Conservation (phyloP, 2,329 filamentous ascomycete species). For the Botryotinia calthae region DNA sequence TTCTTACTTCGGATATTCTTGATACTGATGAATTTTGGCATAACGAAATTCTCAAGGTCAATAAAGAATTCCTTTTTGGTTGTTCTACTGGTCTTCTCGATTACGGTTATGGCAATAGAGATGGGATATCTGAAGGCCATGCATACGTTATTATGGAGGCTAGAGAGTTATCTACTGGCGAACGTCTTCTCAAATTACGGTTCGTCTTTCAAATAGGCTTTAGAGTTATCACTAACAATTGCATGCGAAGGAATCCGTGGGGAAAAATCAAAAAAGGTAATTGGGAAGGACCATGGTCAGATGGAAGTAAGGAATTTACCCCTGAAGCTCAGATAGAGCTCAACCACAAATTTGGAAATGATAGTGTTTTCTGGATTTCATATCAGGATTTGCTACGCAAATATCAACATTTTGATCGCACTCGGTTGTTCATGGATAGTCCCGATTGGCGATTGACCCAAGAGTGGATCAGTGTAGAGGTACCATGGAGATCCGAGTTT, state of each 20-base stretch:
- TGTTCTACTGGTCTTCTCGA: conserved; percentile 64
- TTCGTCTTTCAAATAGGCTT: conserved; percentile 18
- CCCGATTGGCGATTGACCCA: conserved; percentile 57
- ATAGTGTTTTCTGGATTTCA: conserved; percentile 63
- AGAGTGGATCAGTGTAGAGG: conserved; percentile 60
- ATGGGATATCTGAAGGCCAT: conserved; percentile 57
- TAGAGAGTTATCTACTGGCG: conserved; percentile 49
- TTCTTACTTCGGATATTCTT: conserved; percentile 70
- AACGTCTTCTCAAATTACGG: conserved; percentile 56
- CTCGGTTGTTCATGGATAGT: conserved; percentile 56
- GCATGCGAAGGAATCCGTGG: conserved; percentile 52
- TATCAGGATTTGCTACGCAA: conserved; percentile 62
- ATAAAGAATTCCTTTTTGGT: conserved; percentile 76
- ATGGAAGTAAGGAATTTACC: conserved; percentile 62
- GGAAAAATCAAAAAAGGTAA: conserved; percentile 55
- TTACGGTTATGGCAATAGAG: conserved; percentile 58
- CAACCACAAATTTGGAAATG: conserved; percentile 57
- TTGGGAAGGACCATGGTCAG: conserved; percentile 58
- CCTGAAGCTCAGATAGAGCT: conserved; percentile 56
- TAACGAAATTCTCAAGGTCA: conserved; percentile 76
- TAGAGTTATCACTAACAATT: not conserved
- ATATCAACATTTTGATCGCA: conserved; percentile 60
- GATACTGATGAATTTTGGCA: conserved; percentile 82
- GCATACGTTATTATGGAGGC: conserved; percentile 62
- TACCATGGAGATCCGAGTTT: conserved; percentile 61